Evolutionary conservation across 208 protist species (phyloP).

Genomic region (Leishmania gerbilli): DNA sequence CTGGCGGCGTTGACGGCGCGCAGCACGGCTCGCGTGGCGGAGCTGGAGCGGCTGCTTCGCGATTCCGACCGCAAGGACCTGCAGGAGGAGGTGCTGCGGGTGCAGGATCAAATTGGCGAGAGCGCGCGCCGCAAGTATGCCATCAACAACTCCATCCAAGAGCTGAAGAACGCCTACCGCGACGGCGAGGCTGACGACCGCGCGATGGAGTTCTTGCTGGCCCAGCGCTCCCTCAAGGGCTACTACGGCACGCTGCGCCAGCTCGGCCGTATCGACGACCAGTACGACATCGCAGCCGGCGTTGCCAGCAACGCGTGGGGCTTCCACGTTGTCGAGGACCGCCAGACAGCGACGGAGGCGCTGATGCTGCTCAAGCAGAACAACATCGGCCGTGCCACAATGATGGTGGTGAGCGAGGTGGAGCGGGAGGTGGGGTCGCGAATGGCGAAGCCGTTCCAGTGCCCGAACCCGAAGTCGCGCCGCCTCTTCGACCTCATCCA

Average conservation of each 20-base stretch:
- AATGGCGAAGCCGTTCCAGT: conserved; percentile 49
- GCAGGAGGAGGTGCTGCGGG: conserved; percentile 62
- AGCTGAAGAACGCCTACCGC: conserved; percentile 77
- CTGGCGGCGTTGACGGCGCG: conserved; percentile 34
- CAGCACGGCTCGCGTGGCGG: conserved; percentile 38
- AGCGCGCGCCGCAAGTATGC: conserved; percentile 72
- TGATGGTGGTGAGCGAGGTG: conserved; percentile 97
- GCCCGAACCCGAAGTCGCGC: conserved; percentile 61
- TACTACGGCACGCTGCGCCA: conserved; percentile 97
- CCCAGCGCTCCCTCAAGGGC: conserved; percentile 84
- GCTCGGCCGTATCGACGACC: conserved; percentile 96
- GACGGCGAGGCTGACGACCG: conserved; percentile 87
- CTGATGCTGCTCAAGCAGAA: conserved; percentile 93
- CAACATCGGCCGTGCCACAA: conserved; percentile 96
- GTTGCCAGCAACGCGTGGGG: conserved; percentile 96
- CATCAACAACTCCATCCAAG: conserved; percentile 80
- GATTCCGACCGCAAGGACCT: conserved; percentile 45
- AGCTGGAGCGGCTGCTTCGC: conserved; percentile 55
- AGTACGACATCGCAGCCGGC: conserved; percentile 98
- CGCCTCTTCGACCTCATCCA: conserved; percentile 96
- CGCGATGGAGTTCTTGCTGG: conserved; percentile 84
- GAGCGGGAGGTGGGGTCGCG: conserved; percentile 59
- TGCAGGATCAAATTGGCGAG: conserved; percentile 74
- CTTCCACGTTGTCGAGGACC: conserved; percentile 98
- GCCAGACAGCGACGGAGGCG: conserved; percentile 87